Evolutionary conservation across 2,329 filamentous ascomycete species (phyloP), one percentile per base, ranked within the genome.

Genomic region (Aspergillus fischeri): DNA sequence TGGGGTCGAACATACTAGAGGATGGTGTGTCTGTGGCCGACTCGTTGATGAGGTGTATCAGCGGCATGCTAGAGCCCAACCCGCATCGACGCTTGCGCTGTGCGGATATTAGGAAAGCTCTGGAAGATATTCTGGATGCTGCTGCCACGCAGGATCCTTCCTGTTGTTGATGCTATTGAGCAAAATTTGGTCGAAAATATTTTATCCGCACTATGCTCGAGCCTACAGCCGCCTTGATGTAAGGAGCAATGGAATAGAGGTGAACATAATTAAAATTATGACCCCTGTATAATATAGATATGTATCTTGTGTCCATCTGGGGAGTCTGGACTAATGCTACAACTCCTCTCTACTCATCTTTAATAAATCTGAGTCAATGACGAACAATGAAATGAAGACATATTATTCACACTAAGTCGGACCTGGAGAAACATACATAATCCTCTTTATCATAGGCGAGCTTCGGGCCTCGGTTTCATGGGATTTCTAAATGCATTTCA

Each of bases 31-130:
- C 66, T 2, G 66, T 76, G 6, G 70, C 71, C 0, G 67, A 74
- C 4, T 63, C 65, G 14, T 58, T 78, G 28, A 70, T 65, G 56
- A 58, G 54, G 32, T 78, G 76, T 55, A 76, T 79, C 17, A 61
- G 61, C 48, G 71, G 74, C 20, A 79, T 79, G 77, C 64, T 79
- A 54, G 69, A 75, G 7, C 69, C 69, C 3, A 67, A 73, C 44
- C 67, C 74, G 4, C 61, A 61, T 28, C 59, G 59, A 35, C 68
- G 77, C 54, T 78, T 73, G 76, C 61, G 62, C 24, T 78, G 74
- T 52, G 64, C 63, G 24, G 62, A 72, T 56, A 70, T 76, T 21
- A 72, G 71, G 52, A 61, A 67, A 32, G 65, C 66, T 54, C 58
- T 78, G 28, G 68, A 73, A 27, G 56, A 55, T n/a, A 57, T 72